Conservation (phyloP, 2,329 filamentous ascomycete species). For the Leptographium procerum region DNA sequence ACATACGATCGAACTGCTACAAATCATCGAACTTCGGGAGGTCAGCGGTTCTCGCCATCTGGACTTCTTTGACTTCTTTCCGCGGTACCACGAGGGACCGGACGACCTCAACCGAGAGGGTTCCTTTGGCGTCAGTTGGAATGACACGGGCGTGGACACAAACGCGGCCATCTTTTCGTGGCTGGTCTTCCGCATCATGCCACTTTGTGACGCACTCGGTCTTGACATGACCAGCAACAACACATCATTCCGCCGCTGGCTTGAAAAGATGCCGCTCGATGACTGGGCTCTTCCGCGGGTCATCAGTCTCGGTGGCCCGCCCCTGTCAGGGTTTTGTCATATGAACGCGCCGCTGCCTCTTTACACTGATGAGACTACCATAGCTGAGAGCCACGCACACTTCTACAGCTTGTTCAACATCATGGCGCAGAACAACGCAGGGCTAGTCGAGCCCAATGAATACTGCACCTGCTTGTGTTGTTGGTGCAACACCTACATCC, state of each 20-base stretch:
- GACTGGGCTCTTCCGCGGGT: constrained; percentile 3
- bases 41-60: not conserved
- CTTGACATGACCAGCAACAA: constrained; percentile 1
- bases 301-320: not conserved
- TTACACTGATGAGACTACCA: too few species aligned
- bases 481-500: not conserved
- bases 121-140: constrained; percentile 8
- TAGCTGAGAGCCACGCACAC: too few species aligned
- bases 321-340: too few species aligned
- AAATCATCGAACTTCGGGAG: not conserved
- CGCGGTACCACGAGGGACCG: constrained; percentile 8
- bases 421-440: not conserved
- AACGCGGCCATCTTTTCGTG: not conserved
- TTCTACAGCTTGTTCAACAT: not conserved
- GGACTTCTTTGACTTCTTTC: constrained; percentile 8
- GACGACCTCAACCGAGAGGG: constrained; percentile 3
- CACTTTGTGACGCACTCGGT: not conserved
- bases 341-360: too few species aligned
- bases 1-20: not conserved
- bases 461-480: not conserved
- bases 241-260: constrained; percentile 5
- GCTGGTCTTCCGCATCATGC: not conserved
- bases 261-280: constrained; percentile 6
- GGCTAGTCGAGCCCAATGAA: not conserved
- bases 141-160: constrained; percentile 4